A percentile compares a stretch with the other conserved stretches of the same genome.
Conservation (phyloP, 2,329 filamentous ascomycete genomes). For the Aureobasidium pullulans region DNA sequence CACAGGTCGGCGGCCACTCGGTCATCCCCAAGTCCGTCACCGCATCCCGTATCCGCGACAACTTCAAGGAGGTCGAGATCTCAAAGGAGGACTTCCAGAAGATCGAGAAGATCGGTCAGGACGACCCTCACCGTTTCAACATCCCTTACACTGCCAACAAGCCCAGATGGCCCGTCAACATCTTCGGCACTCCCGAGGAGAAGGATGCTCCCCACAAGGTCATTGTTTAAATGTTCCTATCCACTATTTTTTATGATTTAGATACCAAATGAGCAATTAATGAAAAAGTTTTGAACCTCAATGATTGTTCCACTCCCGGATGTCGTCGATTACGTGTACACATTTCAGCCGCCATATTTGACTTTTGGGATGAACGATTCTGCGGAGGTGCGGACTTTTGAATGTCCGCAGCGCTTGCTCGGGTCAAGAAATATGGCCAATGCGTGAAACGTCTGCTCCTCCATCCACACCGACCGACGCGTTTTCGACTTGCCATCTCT, state of each 20-base stretch:
- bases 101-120: slow-evolving; percentile 55
- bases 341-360: too few relatives aligned
- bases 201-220: slow-evolving; percentile 10
- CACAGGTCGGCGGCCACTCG: slow-evolving; percentile 68
- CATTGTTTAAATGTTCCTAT: not conserved
- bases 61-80: slow-evolving; percentile 61
- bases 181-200: slow-evolving; percentile 2
- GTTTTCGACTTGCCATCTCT: too few relatives aligned
- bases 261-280: not conserved
- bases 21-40: slow-evolving; percentile 83
- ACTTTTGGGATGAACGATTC: too few relatives aligned
- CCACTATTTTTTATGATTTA: not conserved
- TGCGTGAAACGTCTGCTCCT: too few relatives aligned
- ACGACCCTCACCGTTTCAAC: slow-evolving; percentile 67
- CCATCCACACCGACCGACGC: too few relatives aligned
- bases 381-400: too few relatives aligned
- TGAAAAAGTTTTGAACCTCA: not conserved
- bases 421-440: too few relatives aligned
- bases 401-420: too few relatives aligned
- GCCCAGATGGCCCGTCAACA: slow-evolving; percentile 12
- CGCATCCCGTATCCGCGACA: slow-evolving; percentile 63
- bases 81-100: slow-evolving; percentile 68
- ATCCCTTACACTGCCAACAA: slow-evolving; percentile 6
- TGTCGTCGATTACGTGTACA: too few relatives aligned
- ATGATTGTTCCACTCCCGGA: too few relatives aligned